Base-by-base conservation (phyloP, 306 rosid species). In the Trichosanthes truncata region DNA sequence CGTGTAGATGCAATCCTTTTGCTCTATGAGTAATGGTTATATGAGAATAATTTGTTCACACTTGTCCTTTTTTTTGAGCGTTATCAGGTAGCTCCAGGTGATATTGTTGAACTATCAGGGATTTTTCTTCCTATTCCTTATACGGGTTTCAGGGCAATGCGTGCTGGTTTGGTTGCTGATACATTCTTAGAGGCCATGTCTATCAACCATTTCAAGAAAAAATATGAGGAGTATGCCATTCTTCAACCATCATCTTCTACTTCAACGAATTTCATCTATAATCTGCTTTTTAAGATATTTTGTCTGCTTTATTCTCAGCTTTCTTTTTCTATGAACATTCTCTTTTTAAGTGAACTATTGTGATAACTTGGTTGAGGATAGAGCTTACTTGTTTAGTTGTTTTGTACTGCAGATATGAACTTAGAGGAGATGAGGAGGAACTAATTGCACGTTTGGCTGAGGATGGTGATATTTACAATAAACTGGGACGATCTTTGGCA, bases 141-240 rank as follows among this genome's bases (percentile, higher is more conserved):
- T 68, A 81, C 88, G 83, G 99, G 99, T 74, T 95, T 72, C 81
- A 89, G 96, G 87, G 99, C 99, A 84, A 91, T 95, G 99, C 97
- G 96, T 18, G 99, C 98, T 23, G 98, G 99, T 80, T 83, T 95
- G 69, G 97, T 95, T 85, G 98, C 99, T 55, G 99, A 95, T 79
- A 95, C 99, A 45, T 95, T 87, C 90, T 84, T 95, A 87, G 99
- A 95, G 84, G 96, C 96, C 87, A 95, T 93, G 99, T 95, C 99
- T 78, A 87, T 95, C 46, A 82, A 87, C 67, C 99, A 95, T 87
- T 90, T 89, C 84, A 95, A 95, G 96, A 95, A 91, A 86, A 89
- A 87, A 95, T 95, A 95, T 75, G 98, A 95, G 85, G 99, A 95
- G 99, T 93, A 85, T 88, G 98, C 67, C 78, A 43, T 63, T 69